Percentiles rank a stretch among this genome's conserved stretches.
Conservation (phyloP, 1,139 yeast genomes). For the Kluyveromyces sp. region DNA sequence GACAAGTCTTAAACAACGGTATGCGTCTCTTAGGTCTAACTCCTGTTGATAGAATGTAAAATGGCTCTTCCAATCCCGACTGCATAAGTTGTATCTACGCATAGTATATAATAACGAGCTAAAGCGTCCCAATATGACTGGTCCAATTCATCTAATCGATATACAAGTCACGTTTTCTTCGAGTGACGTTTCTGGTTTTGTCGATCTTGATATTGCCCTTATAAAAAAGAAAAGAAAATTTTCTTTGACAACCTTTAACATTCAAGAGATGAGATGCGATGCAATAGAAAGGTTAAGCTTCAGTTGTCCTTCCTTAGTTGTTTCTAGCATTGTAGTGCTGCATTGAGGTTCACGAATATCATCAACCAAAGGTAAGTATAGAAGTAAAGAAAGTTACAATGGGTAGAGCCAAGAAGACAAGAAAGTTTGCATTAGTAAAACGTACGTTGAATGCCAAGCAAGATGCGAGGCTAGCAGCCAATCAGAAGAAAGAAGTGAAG, state of each 20-base stretch:
- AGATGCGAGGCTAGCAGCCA: slow-evolving; percentile 53
- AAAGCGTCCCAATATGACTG: neutral
- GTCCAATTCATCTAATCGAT: neutral
- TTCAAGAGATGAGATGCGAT: slow-evolving; percentile 1
- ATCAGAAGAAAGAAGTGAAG: slow-evolving; percentile 26
- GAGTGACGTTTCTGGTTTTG: too few relatives aligned
- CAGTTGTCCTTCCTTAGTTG: neutral
- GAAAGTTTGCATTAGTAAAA: slow-evolving; percentile 92
- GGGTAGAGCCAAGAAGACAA: slow-evolving; percentile 96
- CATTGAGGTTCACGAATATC: too few relatives aligned
- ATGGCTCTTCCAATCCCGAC: neutral
- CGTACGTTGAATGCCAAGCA: slow-evolving; percentile 62
- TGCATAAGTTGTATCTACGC: neutral
- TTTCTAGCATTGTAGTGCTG: neutral
- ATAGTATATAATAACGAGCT: neutral
- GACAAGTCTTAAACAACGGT: slow-evolving; percentile 87
- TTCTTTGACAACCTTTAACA: neutral
- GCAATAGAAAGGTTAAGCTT: neutral
- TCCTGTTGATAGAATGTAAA: slow-evolving; percentile 96
- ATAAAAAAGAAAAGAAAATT: neutral
- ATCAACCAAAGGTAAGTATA: too few relatives aligned
- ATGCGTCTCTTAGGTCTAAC: slow-evolving; percentile 87
- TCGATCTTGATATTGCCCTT: neutral
- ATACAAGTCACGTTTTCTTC: too few relatives aligned
- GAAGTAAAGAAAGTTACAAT: slow-evolving; percentile 33